Evolutionary conservation across 2,329 filamentous ascomycete genomes (phyloP), one percentile per base, ranked within the genome.

Genomic region (Colletotrichum euphorbiae): DNA sequence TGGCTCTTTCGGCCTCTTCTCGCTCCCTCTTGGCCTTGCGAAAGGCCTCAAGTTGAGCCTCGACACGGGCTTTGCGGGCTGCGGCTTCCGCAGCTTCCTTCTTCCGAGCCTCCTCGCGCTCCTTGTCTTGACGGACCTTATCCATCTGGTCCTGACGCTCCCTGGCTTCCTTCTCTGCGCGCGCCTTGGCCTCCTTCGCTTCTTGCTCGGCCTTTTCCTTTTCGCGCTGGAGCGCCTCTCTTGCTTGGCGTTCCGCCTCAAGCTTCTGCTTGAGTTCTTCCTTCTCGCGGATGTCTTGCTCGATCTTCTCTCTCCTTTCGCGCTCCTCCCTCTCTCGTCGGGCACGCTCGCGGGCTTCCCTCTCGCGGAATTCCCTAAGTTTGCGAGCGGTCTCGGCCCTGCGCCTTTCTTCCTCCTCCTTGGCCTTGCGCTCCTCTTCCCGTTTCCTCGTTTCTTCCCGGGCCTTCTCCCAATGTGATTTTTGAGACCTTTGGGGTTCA

Each of bases 371-470:
- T 71, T 89, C 87, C 36, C 81, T 84, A 2, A 89, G 75, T 61
- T 83, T 79, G 65, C 80, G 84, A 40, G 84, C 81, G 3, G 84
- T 79, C n/a, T 88, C 86, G 38, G 89, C 87, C 45, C 83, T 85
- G 70, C 85, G 82, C 71, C 87, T 87, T 70, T 87, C 84, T 70
- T 91, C 89, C 3, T 87, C 88, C 70, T 89, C 87, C 70, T 83
- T 85, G 2, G 81, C 81, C 73, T 84, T 90, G 11, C 88, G 87
- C 71, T 91, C 88, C 71, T 90, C 89, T 71, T 91, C 89, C 62
- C 85, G 84, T 66, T 82, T 85, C 48, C 86, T 82, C 19, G 86
- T 90, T 71, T 92, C 90, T 74, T 92, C 90, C 61, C 90, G 83
- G 12, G 76, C 60, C 56, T 71, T 74, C 56, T 74, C 73, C 69